Percentiles rank a stretch among this genome's conserved stretches.
phyloP scores from a whole-genome alignment of 1,284 basidiomycete genomes.

The Porogramme epimiltina region DNA sequence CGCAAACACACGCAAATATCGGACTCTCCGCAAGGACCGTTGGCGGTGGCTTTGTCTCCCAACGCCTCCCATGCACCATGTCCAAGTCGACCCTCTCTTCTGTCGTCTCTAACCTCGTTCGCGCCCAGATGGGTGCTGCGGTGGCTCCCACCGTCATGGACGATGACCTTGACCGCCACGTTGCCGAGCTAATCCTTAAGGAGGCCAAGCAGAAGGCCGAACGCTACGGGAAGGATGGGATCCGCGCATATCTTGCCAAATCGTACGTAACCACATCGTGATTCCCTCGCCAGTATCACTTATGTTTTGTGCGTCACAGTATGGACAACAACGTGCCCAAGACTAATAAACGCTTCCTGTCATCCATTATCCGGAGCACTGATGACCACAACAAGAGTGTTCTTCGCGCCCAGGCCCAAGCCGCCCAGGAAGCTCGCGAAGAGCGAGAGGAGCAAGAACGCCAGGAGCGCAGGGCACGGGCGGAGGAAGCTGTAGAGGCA shows the following conservation, averaged over 20 bases:
- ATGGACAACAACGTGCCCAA: slow-evolving; percentile 64
- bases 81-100: slow-evolving; percentile 62
- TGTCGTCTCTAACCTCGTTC: slow-evolving; percentile 83
- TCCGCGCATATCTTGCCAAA: slow-evolving; percentile 66
- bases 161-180: slow-evolving; percentile 85
- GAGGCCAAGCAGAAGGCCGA: slow-evolving; percentile 91
- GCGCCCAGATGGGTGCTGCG: slow-evolving; percentile 78
- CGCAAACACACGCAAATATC: slow-evolving; percentile 11
- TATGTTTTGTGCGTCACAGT: slow-evolving; percentile 17
- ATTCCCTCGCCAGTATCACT: background rate
- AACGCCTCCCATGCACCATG: slow-evolving; percentile 22
- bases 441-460: slow-evolving; percentile 66
- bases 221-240: slow-evolving; percentile 64
- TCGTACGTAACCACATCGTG: slow-evolving; percentile 31
- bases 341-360: slow-evolving; percentile 91
- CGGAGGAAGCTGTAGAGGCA: slow-evolving; percentile 70
- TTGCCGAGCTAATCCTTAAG: slow-evolving; percentile 84
- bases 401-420: slow-evolving; percentile 73
- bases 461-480: slow-evolving; percentile 58
- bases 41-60: slow-evolving; percentile 1
- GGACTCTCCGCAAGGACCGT: background rate
- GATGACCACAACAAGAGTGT: slow-evolving; percentile 91
- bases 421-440: slow-evolving; percentile 70
- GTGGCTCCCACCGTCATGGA: slow-evolving; percentile 68
- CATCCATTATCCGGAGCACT: slow-evolving; percentile 85